Conservation (phyloP, 192 early-diverging fungal genomes). For the Linnemannia zychae region DNA sequence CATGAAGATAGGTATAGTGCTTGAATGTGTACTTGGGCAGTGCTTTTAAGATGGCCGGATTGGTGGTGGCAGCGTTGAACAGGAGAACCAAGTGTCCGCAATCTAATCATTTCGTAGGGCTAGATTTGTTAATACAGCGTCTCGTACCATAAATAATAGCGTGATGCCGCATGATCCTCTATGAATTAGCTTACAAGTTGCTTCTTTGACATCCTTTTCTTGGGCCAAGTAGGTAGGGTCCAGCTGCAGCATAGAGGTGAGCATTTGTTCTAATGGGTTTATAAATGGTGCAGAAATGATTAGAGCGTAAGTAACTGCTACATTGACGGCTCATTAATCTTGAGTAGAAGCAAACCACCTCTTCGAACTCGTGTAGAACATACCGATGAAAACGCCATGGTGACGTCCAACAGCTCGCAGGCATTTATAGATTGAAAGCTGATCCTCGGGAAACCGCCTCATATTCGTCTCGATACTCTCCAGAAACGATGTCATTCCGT, state of each 20-base stretch:
- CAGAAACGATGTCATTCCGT: conserved; percentile 66
- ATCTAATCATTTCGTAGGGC: conserved; percentile 59
- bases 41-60: conserved; percentile 63
- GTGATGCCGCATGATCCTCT: conserved; percentile 4
- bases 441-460: conserved; percentile 77
- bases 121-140: neutral
- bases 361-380: neutral
- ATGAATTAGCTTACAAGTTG: conserved; percentile 65
- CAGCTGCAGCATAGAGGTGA: conserved; percentile 71
- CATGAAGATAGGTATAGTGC: conserved; percentile 81
- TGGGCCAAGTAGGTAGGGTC: conserved; percentile 76
- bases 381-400: conserved; percentile 70
- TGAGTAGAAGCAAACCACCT: neutral
- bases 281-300: neutral
- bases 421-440: conserved; percentile 75
- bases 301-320: neutral
- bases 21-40: conserved; percentile 82
- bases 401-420: conserved; percentile 73
- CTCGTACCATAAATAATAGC: neutral
- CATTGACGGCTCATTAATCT: neutral
- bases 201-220: conserved; percentile 79
- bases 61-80: conserved; percentile 76
- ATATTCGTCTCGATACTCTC: conserved; percentile 74
- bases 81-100: conserved; percentile 82
- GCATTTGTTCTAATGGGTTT: conserved; percentile 49